phyloP scores from a whole-genome alignment of 164 flowering plant genomes.

The Echeveria elegans region DNA sequence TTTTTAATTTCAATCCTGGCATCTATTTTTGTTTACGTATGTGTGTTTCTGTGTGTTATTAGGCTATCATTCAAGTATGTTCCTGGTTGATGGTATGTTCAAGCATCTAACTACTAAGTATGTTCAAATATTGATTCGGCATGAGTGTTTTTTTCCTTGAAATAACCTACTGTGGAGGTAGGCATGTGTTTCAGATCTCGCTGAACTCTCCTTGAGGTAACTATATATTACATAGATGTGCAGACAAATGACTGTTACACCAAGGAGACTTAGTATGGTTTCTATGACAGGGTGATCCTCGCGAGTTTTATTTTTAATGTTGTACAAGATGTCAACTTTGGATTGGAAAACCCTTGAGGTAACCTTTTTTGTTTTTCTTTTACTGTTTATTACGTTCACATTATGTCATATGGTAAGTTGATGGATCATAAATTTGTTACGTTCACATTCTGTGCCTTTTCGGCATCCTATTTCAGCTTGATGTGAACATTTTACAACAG shows the following conservation, averaged over 20 bases:
- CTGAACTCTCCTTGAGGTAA: neutral
- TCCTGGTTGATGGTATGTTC: neutral
- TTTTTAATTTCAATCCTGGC: neutral
- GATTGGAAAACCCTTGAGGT: neutral
- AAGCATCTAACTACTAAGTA: neutral
- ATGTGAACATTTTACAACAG: neutral
- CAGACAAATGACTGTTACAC: neutral
- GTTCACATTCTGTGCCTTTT: neutral
- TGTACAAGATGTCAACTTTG: neutral
- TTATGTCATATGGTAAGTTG: no score
- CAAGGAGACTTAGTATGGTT: neutral
- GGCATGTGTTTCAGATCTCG: neutral
- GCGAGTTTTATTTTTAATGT: neutral
- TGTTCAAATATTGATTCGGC: neutral
- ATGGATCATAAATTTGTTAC: neutral
- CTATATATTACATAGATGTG: neutral
- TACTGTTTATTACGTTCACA: neutral
- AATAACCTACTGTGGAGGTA: neutral
- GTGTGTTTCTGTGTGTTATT: neutral
- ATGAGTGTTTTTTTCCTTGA: neutral
- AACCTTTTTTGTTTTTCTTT: neutral
- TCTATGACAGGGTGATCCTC: neutral
- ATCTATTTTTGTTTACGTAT: neutral
- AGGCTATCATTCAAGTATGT: neutral
- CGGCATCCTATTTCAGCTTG: neutral